Evolutionary conservation across 1,284 basidiomycete genomes (phyloP), one percentile per base, ranked within the genome.

Genomic region (Cutaneotrichosporon sp.): DNA sequence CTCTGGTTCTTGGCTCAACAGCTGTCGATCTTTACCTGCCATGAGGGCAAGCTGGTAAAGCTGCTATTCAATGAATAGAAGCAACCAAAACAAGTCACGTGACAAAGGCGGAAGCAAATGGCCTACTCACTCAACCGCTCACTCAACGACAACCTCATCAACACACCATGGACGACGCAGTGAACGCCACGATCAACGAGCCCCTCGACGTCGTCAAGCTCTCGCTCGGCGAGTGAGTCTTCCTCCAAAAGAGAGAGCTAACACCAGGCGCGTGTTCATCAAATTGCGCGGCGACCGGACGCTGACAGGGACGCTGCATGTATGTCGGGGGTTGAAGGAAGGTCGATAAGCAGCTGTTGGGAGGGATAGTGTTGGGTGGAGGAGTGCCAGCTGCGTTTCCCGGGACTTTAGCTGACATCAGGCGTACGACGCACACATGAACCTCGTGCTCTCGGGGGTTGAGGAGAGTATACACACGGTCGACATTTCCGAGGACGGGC

Each of bases 401-500:
- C 26, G 30, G 22, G 11, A 22, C 26, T 11, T 14, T 14, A 61
- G 56, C 60, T 63, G 32, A 66, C 53, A 9, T 26, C 71, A 97
- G 95, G 96, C 97, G 21, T 99, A 99, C 78, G 97, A 99, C 82
- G 95, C 95, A 30, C 97, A 99, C 81, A 98, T 99, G 96, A 99
- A 99, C 81, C 84, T 99, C 73, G 97, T 99, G 67, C 85, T 99
- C 69, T 96, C 91, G 69, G 91, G 97, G 76, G 97, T 98, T 10
- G 95, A 98, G 77, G 97, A 99, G 82, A 92, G 90, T 5, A 92
- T 97, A 72, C 91, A 93, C 86, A 85, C 93, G 67, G 91, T 97
- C 18, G 92, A 97, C 71, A 82, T 87, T 4, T 73, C 81, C 61
- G 83, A 84, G 50, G 79, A 82, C 56, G 81, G 79, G 18, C 77